These are phyloP conservation scores for Globisporangium perplexum DNA, from an alignment of 352 stramenopile genomes.

Conservation along the genomic window DNA sequence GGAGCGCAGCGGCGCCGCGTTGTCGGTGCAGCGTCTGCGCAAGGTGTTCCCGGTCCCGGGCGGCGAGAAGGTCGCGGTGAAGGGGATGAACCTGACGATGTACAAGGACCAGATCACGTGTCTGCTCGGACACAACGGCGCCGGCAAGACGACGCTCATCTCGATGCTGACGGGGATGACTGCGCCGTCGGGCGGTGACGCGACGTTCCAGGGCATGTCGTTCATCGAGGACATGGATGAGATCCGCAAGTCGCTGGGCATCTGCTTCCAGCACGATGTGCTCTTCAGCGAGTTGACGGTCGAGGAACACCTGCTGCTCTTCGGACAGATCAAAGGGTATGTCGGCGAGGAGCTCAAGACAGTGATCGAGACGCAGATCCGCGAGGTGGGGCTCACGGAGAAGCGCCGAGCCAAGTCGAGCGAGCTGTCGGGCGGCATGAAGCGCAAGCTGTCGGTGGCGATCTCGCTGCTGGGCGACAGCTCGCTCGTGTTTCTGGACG, in stretches of 20 bases:
- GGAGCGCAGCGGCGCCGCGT: slow-evolving; percentile 34
- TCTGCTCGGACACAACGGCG: slow-evolving; percentile 71
- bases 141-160: slow-evolving; percentile 80
- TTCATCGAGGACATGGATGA: slow-evolving; percentile 68
- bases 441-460: slow-evolving; percentile 88
- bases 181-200: slow-evolving; percentile 32
- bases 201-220: slow-evolving; percentile 64
- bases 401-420: slow-evolving; percentile 37
- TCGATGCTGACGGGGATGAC: slow-evolving; percentile 87
- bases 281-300: slow-evolving; percentile 77
- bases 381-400: slow-evolving; percentile 51
- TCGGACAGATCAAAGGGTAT: slow-evolving; percentile 51
- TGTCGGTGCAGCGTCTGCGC: slow-evolving; percentile 52
- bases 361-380: slow-evolving; percentile 31
- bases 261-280: slow-evolving; percentile 87
- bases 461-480: slow-evolving; percentile 76
- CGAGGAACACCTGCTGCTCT: slow-evolving; percentile 68
- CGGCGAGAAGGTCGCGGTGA: slow-evolving; percentile 83
- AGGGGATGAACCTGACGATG: slow-evolving; percentile 76
- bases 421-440: slow-evolving; percentile 84
- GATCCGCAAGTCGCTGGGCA: slow-evolving; percentile 66
- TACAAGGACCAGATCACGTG: slow-evolving; percentile 80
- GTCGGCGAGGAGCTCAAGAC: slow-evolving; percentile 25
- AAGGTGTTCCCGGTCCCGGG: slow-evolving; percentile 78
- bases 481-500: slow-evolving; percentile 69